phyloP scores from a whole-genome alignment of 495 filamentous ascomycete species.

The Alectoria sarmentosa region DNA sequence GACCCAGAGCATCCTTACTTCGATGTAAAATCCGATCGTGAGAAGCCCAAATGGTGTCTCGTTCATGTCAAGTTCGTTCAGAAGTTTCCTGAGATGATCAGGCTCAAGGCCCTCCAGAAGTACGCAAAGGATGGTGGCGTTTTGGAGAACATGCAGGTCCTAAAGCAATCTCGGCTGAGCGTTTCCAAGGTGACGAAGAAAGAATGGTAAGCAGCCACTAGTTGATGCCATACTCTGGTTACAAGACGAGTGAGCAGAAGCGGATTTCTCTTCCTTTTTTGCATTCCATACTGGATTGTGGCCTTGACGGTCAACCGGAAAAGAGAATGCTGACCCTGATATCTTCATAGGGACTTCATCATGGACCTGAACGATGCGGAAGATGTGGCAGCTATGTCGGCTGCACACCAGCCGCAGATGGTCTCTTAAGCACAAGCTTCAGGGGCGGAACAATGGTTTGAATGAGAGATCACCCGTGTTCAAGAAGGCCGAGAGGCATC shows the following conservation, averaged over 20 bases:
- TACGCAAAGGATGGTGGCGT: slow-evolving; percentile 49
- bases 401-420: slow-evolving; percentile 2
- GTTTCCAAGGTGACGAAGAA: slow-evolving; percentile 65
- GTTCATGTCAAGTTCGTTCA: slow-evolving; percentile 81
- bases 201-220: slow-evolving; percentile 47
- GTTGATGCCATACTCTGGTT: background rate
- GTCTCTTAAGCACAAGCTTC: background rate
- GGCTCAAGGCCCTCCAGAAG: slow-evolving; percentile 65
- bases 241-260: too few species aligned
- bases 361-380: slow-evolving; percentile 46
- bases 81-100: slow-evolving; percentile 69
- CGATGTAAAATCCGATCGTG: slow-evolving; percentile 63
- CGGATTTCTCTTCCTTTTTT: too few species aligned
- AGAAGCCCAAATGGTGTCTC: slow-evolving; percentile 80
- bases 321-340: background rate
- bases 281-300: too few species aligned
- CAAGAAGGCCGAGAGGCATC: background rate
- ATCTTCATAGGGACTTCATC: slow-evolving; percentile 52
- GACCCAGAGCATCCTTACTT: slow-evolving; percentile 74
- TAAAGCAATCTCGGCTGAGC: slow-evolving; percentile 74
- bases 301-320: too few species aligned
- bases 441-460: background rate
- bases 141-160: slow-evolving; percentile 75
- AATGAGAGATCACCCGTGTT: too few species aligned
- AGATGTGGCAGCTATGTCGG: slow-evolving; percentile 21